Base-by-base conservation (phyloP, 2,329 filamentous ascomycete genomes). In the Aphanocladium album region DNA sequence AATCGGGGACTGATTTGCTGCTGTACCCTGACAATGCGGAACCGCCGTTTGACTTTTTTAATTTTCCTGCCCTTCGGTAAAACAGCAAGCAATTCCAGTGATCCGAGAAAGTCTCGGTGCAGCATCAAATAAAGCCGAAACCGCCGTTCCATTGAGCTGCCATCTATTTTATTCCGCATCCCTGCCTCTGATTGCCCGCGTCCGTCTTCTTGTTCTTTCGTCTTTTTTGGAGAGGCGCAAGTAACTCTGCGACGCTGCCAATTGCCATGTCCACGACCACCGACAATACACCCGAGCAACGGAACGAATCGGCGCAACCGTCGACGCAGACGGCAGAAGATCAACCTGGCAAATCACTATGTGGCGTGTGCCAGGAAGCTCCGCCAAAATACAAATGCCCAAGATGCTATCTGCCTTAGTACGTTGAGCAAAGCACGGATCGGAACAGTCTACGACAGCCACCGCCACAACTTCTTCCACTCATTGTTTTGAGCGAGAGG, bases 351-450 rank as follows among this genome's bases (percentile, higher is more conserved):
- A 53, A 53, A 17, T 39, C 57, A 17, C 30, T 70, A 2, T 88
- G 85, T 65, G 78, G 79, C 5, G 74, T 86, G 35, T 88, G 85
- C 69, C 69, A 79, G 30, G 67, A 71, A 37, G 77, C 77, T 5
- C 74, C 79, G 21, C 77, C 77, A 33, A 87, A 85, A 70, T 88
- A 88, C 72, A 88, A 86, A 67, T 88, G 85, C 64, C 76, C 82
- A n/a, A 77, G 78, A 30, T 88, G 85, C 69, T 72, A 77, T 52
- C 66, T 82, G 23, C 80, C 80, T 63, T 87, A 85, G 85, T 88
- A 74, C 68, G 83, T 73, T 23, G 14, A 25, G n/a, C 30, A 5
- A 14, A 14, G n/a, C 12, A 23, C 6, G 35, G 16, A 19, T 16
- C 23, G n/a, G 25, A 16, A 45, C 35, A 4, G 9, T 39, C 12